These are phyloP conservation scores for Lophium mytilinum DNA, from an alignment of 495 filamentous ascomycete genomes.

Conservation along the genomic window DNA sequence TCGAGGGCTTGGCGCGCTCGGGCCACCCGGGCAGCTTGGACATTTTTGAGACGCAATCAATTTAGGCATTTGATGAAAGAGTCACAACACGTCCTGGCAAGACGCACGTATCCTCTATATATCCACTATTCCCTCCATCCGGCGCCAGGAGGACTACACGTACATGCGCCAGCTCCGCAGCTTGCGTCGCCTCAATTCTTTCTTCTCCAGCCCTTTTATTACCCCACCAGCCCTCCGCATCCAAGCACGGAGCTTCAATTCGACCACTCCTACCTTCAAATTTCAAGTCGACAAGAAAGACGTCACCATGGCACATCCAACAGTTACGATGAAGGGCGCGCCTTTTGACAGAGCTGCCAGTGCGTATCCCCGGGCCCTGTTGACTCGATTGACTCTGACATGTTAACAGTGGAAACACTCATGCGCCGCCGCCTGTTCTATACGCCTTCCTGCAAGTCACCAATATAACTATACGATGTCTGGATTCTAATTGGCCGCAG, in stretches of 20 bases:
- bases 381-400: slow-evolving; percentile 24
- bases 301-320: slow-evolving; percentile 30
- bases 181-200: slow-evolving; percentile 20
- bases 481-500: background rate
- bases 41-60: no score
- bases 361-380: slow-evolving; percentile 52
- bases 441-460: slow-evolving; percentile 81
- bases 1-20: no score
- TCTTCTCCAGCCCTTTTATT: slow-evolving; percentile 10
- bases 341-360: slow-evolving; percentile 71
- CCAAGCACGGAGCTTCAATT: slow-evolving; percentile 15
- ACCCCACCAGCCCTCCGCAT: slow-evolving; percentile 14
- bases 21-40: no score
- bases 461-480: background rate
- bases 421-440: slow-evolving; percentile 46
- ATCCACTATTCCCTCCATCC: background rate
- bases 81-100: no score
- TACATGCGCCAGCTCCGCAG: slow-evolving; percentile 19
- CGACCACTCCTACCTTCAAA: slow-evolving; percentile 7
- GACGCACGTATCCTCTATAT: background rate
- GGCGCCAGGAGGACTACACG: slow-evolving; percentile 3
- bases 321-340: slow-evolving; percentile 76
- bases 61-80: no score
- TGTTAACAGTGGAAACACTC: slow-evolving; percentile 37
- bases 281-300: slow-evolving; percentile 17